These are phyloP conservation scores for Kockiozyma suomiensis DNA, from an alignment of 805 yeast species.

Conservation along the genomic window DNA sequence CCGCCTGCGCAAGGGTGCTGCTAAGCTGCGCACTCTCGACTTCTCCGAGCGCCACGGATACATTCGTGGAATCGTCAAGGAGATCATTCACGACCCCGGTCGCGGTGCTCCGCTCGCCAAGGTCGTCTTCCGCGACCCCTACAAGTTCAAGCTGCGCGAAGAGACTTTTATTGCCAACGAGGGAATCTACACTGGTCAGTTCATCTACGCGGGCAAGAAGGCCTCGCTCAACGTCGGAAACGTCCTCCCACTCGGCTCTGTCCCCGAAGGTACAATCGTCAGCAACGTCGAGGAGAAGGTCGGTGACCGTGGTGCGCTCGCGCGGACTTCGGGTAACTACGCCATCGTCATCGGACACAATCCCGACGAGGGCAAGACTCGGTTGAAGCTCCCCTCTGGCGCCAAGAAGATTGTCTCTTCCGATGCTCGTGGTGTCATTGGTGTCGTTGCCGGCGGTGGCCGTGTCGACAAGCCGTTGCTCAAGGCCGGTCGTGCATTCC, in stretches of 20 bases:
- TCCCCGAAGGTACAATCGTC: slow-evolving; percentile 99
- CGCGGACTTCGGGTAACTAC: slow-evolving; percentile 99
- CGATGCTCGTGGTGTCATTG: slow-evolving; percentile 98
- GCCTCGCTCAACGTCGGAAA: slow-evolving; percentile 97
- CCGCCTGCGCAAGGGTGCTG: slow-evolving; percentile 99
- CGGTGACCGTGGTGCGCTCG: slow-evolving; percentile 99
- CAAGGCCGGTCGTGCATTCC: slow-evolving; percentile 99
- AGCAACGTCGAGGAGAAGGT: slow-evolving; percentile 98
- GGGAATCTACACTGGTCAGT: slow-evolving; percentile 99
- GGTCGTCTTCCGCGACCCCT: slow-evolving; percentile 99
- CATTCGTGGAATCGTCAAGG: slow-evolving; percentile 99
- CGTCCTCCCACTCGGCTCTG: slow-evolving; percentile 93
- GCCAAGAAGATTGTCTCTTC: slow-evolving; percentile 96
- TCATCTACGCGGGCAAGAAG: slow-evolving; percentile 97
- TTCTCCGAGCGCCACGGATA: slow-evolving; percentile 99
- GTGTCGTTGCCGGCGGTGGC: slow-evolving; percentile 99
- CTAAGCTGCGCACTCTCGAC: slow-evolving; percentile 98
- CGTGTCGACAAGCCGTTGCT: slow-evolving; percentile 99
- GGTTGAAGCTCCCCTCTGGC: slow-evolving; percentile 99
- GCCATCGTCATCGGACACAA: slow-evolving; percentile 99
- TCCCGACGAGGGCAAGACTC: slow-evolving; percentile 98
- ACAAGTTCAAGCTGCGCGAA: slow-evolving; percentile 96
- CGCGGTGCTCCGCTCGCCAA: slow-evolving; percentile 99
- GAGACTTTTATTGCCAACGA: slow-evolving; percentile 99
- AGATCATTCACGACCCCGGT: slow-evolving; percentile 99